Conservation (phyloP, 257 asterid species). For the Solanum lycopersicoides region DNA sequence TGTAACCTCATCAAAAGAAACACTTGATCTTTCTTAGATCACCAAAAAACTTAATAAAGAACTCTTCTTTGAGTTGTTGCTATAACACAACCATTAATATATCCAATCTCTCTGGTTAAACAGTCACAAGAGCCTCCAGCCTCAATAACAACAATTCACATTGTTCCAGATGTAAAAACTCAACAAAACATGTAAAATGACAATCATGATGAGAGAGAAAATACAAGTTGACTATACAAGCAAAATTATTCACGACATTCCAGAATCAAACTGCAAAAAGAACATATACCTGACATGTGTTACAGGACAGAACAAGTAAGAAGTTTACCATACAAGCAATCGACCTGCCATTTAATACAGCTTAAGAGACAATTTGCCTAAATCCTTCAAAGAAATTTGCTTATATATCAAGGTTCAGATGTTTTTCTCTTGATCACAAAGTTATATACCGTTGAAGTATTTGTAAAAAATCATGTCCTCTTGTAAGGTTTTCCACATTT, state of each 20-base stretch:
- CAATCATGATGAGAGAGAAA: neutral
- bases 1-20: neutral
- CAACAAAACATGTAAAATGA: neutral
- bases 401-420: neutral
- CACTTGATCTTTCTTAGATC: neutral
- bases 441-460: neutral
- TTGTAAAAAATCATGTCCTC: neutral
- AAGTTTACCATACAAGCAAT: neutral
- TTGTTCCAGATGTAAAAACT: neutral
- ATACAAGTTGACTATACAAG: neutral
- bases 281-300: neutral
- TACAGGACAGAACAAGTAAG: neutral
- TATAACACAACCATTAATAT: neutral
- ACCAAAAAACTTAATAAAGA: neutral
- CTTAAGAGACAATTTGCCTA: neutral
- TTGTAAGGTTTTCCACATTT: neutral
- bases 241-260: neutral
- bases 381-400: neutral
- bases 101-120: neutral
- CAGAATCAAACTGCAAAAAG: neutral
- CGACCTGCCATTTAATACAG: neutral
- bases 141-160: neutral
- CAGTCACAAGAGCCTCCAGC: neutral
- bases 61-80: neutral
- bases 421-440: neutral